Evolutionary conservation across 306 rosid species (phyloP), one percentile per base, ranked within the genome.

Genomic region (Psophocarpus tetragonolobus): DNA sequence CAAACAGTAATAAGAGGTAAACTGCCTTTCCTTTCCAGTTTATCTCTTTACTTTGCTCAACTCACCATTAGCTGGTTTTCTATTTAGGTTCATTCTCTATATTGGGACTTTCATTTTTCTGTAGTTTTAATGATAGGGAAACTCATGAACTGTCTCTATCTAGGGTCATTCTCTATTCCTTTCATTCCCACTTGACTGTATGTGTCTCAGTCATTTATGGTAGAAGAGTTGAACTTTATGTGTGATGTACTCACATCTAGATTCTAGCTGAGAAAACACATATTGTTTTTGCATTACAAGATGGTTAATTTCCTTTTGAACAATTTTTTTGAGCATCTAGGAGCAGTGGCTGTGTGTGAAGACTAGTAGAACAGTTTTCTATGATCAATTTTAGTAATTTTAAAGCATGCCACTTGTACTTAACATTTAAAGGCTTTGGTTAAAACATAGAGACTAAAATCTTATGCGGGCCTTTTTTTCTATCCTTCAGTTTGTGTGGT

Each of bases 401-500:
- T 51, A 41, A 66, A 41, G 5, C n/a, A 20, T 35, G 68, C 27
- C 68, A 54, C 15, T 20, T n/a, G 4, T 54, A 54, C 12, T 23
- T 53, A 53, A 51, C 65, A 32, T 38, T 53, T 23, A 73, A 42
- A 48, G 39, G 67, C 36, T 79, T 50, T 41, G 50, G 21, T 18
- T 54, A 73, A 44, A 73, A 24, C 21, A 18, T 21, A 27, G 65
- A 80, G 48, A 65, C n/a, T 64, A 26, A 53, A 80, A 30, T 73
- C 53, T 42, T 33, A 41, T 74, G 63, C 8, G 27, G 41, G 11
- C 18, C 0, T 27, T 80, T 72, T 63, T 51, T 53, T 29, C 74
- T 80, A 29, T 51, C 45, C 21, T 35, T 71, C 58, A 26, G 73
- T 48, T 54, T 79, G 78, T 51, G 73, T 72, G 65, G 39, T 64